phyloP scores from a whole-genome alignment of 768 basidiomycete species.

The Termitomyces sp. region DNA sequence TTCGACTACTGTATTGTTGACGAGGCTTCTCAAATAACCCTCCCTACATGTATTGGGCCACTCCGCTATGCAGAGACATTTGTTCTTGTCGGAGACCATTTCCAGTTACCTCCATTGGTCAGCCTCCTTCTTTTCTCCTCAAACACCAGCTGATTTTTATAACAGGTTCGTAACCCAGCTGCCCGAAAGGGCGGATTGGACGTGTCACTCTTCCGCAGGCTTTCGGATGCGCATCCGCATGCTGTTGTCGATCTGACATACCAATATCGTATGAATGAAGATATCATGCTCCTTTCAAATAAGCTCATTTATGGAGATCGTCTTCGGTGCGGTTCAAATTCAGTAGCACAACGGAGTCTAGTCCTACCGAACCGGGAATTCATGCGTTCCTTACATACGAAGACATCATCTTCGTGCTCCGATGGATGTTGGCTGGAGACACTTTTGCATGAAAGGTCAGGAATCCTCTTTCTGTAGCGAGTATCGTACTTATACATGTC shows the following conservation, averaged over 20 bases:
- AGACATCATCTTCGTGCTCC: slow-evolving; percentile 22
- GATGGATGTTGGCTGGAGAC: slow-evolving; percentile 65
- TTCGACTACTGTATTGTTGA: slow-evolving; percentile 99
- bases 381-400: slow-evolving; percentile 37
- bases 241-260: slow-evolving; percentile 80
- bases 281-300: slow-evolving; percentile 92
- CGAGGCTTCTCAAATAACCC: slow-evolving; percentile 95
- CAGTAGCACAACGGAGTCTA: slow-evolving; percentile 57
- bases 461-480: not conserved
- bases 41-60: slow-evolving; percentile 94
- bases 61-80: slow-evolving; percentile 87
- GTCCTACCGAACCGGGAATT: slow-evolving; percentile 42
- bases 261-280: slow-evolving; percentile 96
- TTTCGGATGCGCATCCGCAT: slow-evolving; percentile 82
- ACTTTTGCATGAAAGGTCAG: slow-evolving; percentile 60
- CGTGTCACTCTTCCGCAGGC: slow-evolving; percentile 79
- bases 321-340: slow-evolving; percentile 71
- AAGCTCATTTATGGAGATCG: slow-evolving; percentile 76
- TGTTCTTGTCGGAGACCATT: slow-evolving; percentile 95
- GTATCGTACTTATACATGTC: not conserved
- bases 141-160: not conserved
- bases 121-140: slow-evolving; percentile 11
- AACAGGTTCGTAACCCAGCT: slow-evolving; percentile 70
- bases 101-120: slow-evolving; percentile 93
- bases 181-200: slow-evolving; percentile 88